Evolutionary conservation across 148 eudicot genomes (phyloP).

Genomic region (Limonium bicolor): DNA sequence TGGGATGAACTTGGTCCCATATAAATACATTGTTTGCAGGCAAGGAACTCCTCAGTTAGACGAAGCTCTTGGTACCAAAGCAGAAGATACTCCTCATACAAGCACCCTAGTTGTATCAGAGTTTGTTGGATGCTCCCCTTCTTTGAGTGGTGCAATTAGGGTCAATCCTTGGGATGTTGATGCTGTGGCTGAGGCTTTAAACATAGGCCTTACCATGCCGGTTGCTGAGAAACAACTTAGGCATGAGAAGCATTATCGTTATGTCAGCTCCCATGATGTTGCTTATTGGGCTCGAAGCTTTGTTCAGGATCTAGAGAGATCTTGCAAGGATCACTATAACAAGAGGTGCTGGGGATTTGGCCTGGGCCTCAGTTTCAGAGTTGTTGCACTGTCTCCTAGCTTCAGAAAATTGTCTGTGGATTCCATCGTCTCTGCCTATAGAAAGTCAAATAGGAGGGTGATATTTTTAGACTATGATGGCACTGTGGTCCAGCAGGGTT

Average conservation of each 20-base stretch:
- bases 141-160: conserved; percentile 67
- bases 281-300: conserved; percentile 88
- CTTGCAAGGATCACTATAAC: conserved; percentile 64
- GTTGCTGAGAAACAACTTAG: conserved; percentile 43
- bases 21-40: conserved; percentile 56
- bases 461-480: conserved; percentile 79
- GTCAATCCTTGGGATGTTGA: conserved; percentile 81
- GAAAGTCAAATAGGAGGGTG: conserved; percentile 49
- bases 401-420: conserved; percentile 65
- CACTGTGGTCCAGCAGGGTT: conserved; percentile 41
- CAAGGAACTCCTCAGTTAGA: conserved; percentile 35
- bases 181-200: conserved; percentile 51
- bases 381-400: conserved; percentile 72
- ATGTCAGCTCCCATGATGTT: conserved; percentile 83
- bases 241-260: conserved; percentile 73
- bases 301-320: conserved; percentile 69
- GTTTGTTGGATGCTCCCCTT: conserved; percentile 64
- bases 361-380: conserved; percentile 72
- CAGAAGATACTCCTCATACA: conserved; percentile 29
- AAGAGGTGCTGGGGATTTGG: conserved; percentile 92
- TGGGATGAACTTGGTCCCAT: conserved; percentile 65
- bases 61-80: conserved; percentile 21
- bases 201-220: conserved; percentile 41
- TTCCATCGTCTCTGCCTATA: conserved; percentile 53
- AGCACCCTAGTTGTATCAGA: conserved; percentile 69